Evolutionary conservation across 2,329 filamentous ascomycete species (phyloP), one percentile per base, ranked within the genome.

Genomic region (Trichocomaceae sp.): DNA sequence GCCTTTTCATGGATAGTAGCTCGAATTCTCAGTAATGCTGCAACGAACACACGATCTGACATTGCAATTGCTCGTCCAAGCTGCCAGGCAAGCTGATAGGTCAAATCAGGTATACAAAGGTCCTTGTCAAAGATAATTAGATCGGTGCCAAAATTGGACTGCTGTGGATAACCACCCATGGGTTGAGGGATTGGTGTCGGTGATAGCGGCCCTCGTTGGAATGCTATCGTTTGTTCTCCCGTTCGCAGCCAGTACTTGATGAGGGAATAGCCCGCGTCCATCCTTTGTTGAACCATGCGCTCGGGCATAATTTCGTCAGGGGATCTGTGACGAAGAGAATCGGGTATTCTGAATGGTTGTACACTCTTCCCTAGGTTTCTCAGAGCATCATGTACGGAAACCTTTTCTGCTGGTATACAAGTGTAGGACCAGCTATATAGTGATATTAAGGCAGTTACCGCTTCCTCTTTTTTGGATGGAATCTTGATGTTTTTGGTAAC

Each of bases 51-150:
- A 7, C 56, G 50, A 51, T 74, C 71, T 0, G 65, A 67, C 0
- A 77, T 57, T 0, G 73, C 76, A 33, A 77, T 48, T 3, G 64
- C 65, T 20, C 67, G 68, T 0, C 76, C 76, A 0, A 77, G 53
- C 26, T 74, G 61, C 76, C 76, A 79, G 0, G 76, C 76, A 0
- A 63, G 52, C 0, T 69, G 69, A 60, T 78, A 79, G 0, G 70
- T 71, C 0, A 77, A 50, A 56, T 78, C 76, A 68, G 77, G 74
- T 5, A 78, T 59, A 0, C 71, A 71, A 0, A 69, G 4, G 1
- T 68, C 37, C 7, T 58, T 52, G 45, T 78, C 75, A 0, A 77
- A 52, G 17, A 78, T 69, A 54, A 74, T 68, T n/a, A 74, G 59
- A 29, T 75, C 68, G 0, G 57, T 48, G 0, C 70, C 68, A 0